phyloP scores from a whole-genome alignment of 2,329 filamentous ascomycete species.

The Hypoxylon sp. region DNA sequence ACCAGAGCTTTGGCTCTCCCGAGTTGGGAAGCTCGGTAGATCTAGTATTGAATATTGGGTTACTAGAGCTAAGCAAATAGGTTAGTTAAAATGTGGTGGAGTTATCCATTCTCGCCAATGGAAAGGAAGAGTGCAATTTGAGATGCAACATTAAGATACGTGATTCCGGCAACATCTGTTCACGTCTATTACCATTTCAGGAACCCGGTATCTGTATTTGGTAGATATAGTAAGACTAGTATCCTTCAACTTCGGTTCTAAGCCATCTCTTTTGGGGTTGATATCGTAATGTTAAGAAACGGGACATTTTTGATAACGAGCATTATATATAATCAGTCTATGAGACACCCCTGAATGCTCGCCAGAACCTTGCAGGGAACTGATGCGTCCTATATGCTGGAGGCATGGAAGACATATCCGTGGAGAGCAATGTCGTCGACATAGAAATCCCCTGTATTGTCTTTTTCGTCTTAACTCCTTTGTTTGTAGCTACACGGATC shows the following conservation, averaged over 20 bases:
- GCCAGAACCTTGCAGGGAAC: neutral
- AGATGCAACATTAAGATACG: conserved; percentile 14
- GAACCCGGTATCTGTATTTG: conserved; percentile 19
- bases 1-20: conserved; percentile 15
- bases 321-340: conserved; percentile 26
- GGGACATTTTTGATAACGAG: conserved; percentile 2
- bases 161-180: conserved; percentile 4
- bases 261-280: conserved; percentile 23
- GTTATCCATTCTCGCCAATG: conserved; percentile 10
- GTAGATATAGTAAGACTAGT: conserved; percentile 34
- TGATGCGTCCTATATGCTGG: neutral
- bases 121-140: neutral
- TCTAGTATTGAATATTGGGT: conserved; percentile 16
- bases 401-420: conserved; percentile 53
- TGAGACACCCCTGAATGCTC: conserved; percentile 1
- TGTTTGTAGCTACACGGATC: conserved; percentile 59
- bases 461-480: conserved; percentile 61
- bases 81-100: conserved; percentile 20
- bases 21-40: conserved; percentile 26
- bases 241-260: conserved; percentile 12
- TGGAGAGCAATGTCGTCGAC: conserved; percentile 57
- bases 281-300: conserved; percentile 6
- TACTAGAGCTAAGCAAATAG: conserved; percentile 2
- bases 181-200: conserved; percentile 22
- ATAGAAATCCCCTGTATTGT: conserved; percentile 59